Base-by-base conservation (phyloP, 805 yeast species). In the Metschnikowia borealis region DNA sequence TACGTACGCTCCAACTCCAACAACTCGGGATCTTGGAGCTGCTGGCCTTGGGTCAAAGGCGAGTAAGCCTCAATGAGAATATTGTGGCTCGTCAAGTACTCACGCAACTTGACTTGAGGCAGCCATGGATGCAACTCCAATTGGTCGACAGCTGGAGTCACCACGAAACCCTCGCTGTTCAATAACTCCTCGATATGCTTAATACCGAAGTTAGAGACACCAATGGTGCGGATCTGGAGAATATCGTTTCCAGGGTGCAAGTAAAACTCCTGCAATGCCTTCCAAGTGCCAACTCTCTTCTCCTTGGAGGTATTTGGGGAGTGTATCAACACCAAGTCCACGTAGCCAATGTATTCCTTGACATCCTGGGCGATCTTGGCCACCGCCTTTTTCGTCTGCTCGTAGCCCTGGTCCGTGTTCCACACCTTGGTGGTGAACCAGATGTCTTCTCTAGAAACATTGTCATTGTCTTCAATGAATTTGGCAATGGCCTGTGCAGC, bases 121-220 rank as follows among this genome's bases (percentile, higher is more conserved):
- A 85, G 73, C 91, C 94, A 87, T 18, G 94, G 96, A 52, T 89
- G 87, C 46, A 88, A 76, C 66, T 88, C 96, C 61, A 89, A 80
- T 64, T 89, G 96, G 65, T 89, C 85, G 38, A 87, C 84, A 0
- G 84, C 88, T 0, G 96, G 83, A 56, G 52, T 62, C 52, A 64
- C 61, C 47, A 66, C 67, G 38, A 82, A 66, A 3, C 70, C 78
- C 3, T 76, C 75, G 85, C 87, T 82, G 2, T 62, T 57, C 39
- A 85, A 69, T 41, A 87, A 66, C 62, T 85, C 85, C 51, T 82
- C 77, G 21, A 87, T 63, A 62, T 83, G 89, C 4, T 65, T 68
- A 14, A 66, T 61, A 43, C 89, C 88, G 60, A 76, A 87, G 68
- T 87, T 87, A 7, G 95, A 87, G 14, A 88, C 91, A 44, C 96